Percentiles rank a stretch among this genome's conserved stretches.
Evolutionary conservation across 345 rosid species (phyloP).

Genomic region (Eucalyptus microcorys): DNA sequence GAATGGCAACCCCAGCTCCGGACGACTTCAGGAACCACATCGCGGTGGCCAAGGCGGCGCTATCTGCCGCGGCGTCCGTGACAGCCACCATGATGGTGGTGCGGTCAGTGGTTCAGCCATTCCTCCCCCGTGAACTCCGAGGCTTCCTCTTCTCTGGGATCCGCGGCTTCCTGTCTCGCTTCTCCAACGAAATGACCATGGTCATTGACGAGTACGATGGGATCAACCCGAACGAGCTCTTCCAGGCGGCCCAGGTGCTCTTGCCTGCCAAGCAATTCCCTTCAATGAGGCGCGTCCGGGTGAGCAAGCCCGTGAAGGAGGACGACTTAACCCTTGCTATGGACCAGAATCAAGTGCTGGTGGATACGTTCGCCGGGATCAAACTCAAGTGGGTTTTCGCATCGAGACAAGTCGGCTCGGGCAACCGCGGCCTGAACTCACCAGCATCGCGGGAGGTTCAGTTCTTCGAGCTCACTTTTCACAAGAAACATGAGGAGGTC

Average conservation of each 20-base stretch:
- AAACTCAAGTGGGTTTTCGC: conserved; percentile 36
- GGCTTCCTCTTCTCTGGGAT: conserved; percentile 4
- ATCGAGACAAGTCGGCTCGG: not conserved
- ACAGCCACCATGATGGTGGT: conserved; percentile 43
- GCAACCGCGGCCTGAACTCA: conserved; percentile 8
- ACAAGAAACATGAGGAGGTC: conserved; percentile 1
- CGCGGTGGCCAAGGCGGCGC: conserved; percentile 24
- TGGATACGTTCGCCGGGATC: not conserved
- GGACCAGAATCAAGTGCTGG: conserved; percentile 37
- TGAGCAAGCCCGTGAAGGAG: conserved; percentile 42
- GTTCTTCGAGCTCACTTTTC: conserved; percentile 24
- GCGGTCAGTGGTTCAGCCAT: conserved; percentile 25
- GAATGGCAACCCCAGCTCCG: not conserved
- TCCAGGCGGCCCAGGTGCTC: conserved; percentile 26
- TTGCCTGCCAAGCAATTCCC: conserved; percentile 24
- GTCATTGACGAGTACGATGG: conserved; percentile 34
- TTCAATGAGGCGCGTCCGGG: conserved; percentile 26
- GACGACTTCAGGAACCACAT: not conserved
- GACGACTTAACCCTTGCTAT: conserved; percentile 20
- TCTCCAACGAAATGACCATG: conserved; percentile 38
- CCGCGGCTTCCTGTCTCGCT: conserved; percentile 11
- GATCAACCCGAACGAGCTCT: conserved; percentile 28
- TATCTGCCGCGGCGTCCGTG: conserved; percentile 42
- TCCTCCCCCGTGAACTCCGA: conserved; percentile 25
- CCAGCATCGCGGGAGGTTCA: conserved; percentile 12